A percentile compares a stretch with the other conserved stretches of the same genome.
Conservation (phyloP, 768 basidiomycete species). For the Cystoderma amianthinum region DNA sequence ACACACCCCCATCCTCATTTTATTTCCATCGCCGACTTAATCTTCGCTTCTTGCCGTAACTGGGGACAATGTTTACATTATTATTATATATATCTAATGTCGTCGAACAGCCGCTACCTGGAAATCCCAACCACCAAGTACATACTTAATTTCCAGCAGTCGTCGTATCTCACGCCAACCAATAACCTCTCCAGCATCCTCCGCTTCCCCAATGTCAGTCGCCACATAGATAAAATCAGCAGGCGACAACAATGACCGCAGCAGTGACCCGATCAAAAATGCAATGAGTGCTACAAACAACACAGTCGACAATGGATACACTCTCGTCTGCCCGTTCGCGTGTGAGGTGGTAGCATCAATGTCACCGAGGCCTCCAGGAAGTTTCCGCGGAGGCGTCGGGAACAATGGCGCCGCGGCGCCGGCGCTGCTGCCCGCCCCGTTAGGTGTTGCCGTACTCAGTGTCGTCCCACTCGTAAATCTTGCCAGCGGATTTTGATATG, state of each 20-base stretch:
- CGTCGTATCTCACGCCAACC: conserved; percentile 86
- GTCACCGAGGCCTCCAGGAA: conserved; percentile 32
- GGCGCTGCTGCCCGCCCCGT: conserved; percentile 4
- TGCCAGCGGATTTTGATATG: conserved; percentile 51
- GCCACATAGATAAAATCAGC: conserved; percentile 87
- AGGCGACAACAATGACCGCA: conserved; percentile 83
- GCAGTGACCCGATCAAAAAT: conserved; percentile 85
- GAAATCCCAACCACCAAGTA: conserved; percentile 82
- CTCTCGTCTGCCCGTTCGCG: conserved; percentile 10
- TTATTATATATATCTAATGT: conserved; percentile 30
- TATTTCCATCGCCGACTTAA: conserved; percentile 26
- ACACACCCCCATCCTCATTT: conserved; percentile 13
- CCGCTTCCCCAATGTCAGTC: conserved; percentile 45
- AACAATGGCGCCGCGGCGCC: not conserved
- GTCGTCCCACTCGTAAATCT: conserved; percentile 32
- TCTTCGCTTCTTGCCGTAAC: conserved; percentile 17
- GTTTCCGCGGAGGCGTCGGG: conserved; percentile 12
- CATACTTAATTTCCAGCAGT: conserved; percentile 74
- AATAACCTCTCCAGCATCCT: conserved; percentile 30
- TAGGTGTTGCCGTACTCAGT: conserved; percentile 16
- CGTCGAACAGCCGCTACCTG: conserved; percentile 80
- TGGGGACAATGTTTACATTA: not conserved
- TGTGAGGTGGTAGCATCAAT: conserved; percentile 12
- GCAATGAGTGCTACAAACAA: conserved; percentile 79
- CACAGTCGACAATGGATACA: conserved; percentile 47